Evolutionary conservation across 768 basidiomycete species (phyloP).

Genomic region (Kwoniella pini): DNA sequence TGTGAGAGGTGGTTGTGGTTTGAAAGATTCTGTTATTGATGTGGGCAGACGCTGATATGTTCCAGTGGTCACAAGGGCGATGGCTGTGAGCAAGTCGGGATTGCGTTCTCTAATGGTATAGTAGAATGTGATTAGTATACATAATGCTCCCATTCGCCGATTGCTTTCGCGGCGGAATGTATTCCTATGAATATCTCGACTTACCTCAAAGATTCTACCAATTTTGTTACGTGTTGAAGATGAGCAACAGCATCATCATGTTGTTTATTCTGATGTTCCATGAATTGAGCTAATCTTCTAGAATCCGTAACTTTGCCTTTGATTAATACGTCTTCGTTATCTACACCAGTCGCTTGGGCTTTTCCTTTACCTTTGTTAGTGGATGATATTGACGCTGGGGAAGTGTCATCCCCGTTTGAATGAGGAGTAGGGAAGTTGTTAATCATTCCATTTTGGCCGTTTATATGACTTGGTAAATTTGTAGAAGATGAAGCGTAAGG

Average conservation of each 20-base stretch:
- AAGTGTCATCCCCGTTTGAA: slow-evolving; percentile 35
- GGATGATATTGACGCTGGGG: slow-evolving; percentile 22
- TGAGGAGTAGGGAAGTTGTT: slow-evolving; percentile 43
- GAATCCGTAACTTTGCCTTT: slow-evolving; percentile 44
- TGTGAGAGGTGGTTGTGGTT: slow-evolving; percentile 67
- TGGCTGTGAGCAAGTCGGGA: slow-evolving; percentile 86
- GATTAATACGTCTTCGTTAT: slow-evolving; percentile 4
- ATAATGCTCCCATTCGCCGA: too few relatives aligned
- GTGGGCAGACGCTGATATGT: slow-evolving; percentile 81
- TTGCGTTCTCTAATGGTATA: slow-evolving; percentile 89
- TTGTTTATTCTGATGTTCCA: slow-evolving; percentile 59
- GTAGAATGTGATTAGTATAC: too few relatives aligned
- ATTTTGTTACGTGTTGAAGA: slow-evolving; percentile 67
- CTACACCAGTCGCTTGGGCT: slow-evolving; percentile 6
- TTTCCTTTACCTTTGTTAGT: slow-evolving; percentile 32
- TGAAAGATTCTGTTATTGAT: slow-evolving; percentile 73
- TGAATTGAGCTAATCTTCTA: slow-evolving; percentile 38
- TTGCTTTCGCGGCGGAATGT: too few relatives aligned
- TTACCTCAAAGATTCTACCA: slow-evolving; percentile 76
- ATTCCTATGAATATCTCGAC: too few relatives aligned
- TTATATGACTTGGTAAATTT: background rate
- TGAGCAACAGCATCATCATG: slow-evolving; percentile 70
- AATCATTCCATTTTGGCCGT: background rate
- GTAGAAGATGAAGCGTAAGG: slow-evolving; percentile 2
- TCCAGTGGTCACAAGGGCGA: slow-evolving; percentile 83